Evolutionary conservation across 352 stramenopile species (phyloP).

Genomic region (Phytophthora idaei): DNA sequence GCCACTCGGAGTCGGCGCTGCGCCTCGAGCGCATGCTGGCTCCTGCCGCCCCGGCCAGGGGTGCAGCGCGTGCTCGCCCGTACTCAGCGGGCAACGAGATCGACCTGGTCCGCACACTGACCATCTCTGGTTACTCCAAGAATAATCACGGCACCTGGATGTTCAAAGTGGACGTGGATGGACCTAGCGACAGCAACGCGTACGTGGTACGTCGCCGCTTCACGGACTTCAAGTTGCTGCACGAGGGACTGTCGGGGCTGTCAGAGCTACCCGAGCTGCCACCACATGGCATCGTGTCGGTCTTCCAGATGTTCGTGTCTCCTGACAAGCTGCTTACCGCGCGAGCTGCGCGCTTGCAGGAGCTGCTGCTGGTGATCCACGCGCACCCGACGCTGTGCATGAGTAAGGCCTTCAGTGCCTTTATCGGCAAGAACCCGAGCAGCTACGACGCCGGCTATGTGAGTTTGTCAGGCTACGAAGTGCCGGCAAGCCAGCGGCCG

Average conservation of each 20-base stretch:
- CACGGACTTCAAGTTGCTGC: constrained; percentile 73
- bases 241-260: constrained; percentile 58
- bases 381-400: constrained; percentile 53
- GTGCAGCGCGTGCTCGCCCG: constrained; percentile 40
- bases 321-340: constrained; percentile 60
- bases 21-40: constrained; percentile 54
- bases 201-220: constrained; percentile 79
- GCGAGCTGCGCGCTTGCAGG: constrained; percentile 58
- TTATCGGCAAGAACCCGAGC: constrained; percentile 78
- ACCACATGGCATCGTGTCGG: constrained; percentile 66
- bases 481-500: constrained; percentile 45
- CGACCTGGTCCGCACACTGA: constrained; percentile 52
- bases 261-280: constrained; percentile 52
- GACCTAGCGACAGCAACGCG: constrained; percentile 50
- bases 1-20: constrained; percentile 63
- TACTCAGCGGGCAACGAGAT: constrained; percentile 59
- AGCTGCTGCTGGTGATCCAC: constrained; percentile 65
- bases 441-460: constrained; percentile 71
- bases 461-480: constrained; percentile 73
- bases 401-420: constrained; percentile 51
- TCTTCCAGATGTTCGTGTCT: constrained; percentile 72
- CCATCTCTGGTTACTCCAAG: constrained; percentile 68
- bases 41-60: constrained; percentile 20
- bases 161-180: constrained; percentile 76
- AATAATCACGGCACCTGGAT: constrained; percentile 75